These are phyloP conservation scores for Leccinum arenicola DNA, from an alignment of 768 basidiomycete genomes.

Conservation along the genomic window DNA sequence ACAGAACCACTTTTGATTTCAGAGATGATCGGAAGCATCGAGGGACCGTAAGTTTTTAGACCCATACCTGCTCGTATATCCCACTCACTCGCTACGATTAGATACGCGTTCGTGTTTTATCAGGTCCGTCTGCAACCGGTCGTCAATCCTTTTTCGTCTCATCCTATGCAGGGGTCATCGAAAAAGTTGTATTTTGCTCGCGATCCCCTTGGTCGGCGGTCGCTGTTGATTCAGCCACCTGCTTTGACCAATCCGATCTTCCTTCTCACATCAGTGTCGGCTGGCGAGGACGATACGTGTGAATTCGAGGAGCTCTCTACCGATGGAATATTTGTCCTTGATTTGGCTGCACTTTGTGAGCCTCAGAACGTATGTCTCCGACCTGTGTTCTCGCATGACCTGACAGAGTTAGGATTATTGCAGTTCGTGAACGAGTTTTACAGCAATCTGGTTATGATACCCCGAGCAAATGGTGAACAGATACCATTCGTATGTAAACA, in stretches of 20 bases:
- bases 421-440: conserved; percentile 24
- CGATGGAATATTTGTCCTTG: conserved; percentile 52
- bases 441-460: conserved; percentile 17
- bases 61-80: background rate
- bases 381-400: background rate
- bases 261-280: conserved; percentile 64
- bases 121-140: conserved; percentile 45
- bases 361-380: conserved; percentile 24
- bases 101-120: conserved; percentile 81
- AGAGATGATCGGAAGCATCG: conserved; percentile 54
- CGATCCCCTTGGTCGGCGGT: conserved; percentile 84
- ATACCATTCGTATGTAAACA: conserved; percentile 24
- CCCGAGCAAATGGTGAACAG: conserved; percentile 17
- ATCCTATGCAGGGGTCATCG: conserved; percentile 37
- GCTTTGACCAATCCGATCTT: conserved; percentile 47
- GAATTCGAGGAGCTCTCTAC: conserved; percentile 63
- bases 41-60: conserved; percentile 70
- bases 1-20: conserved; percentile 41
- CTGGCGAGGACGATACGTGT: conserved; percentile 44
- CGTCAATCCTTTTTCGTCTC: background rate
- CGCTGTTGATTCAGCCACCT: conserved; percentile 72
- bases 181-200: conserved; percentile 66
- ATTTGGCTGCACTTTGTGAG: conserved; percentile 33
- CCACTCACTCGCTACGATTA: conserved; percentile 26
- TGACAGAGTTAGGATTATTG: background rate